Evolutionary conservation across 768 basidiomycete genomes (phyloP), one percentile per base, ranked within the genome.

Genomic region (Solioccasus polychromus): DNA sequence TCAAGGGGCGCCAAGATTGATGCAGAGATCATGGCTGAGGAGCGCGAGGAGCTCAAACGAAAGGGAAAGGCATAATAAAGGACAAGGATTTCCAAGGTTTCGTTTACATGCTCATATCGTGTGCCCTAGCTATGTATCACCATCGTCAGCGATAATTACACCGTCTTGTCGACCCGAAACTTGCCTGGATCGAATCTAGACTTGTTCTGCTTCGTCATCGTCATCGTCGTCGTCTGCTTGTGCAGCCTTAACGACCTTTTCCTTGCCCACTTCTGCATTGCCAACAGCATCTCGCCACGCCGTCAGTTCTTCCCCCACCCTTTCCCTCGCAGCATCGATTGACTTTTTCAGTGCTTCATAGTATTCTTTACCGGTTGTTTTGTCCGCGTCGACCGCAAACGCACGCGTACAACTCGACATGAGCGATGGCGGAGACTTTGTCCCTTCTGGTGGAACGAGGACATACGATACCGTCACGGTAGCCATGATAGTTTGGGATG

Each of bases 281-380:
- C 86, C 84, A 5, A 88, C 80, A 6, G 75, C 74, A 63, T 90
- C 86, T 55, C 83, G 75, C 88, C 86, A 89, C 5, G 62, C 73
- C 0, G 88, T 89, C 62, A 90, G 61, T 52, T 88, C 83, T 35
- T 79, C 72, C 9, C 88, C 88, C 4, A 86, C 53, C 23, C 71
- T 68, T 34, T 68, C 70, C 50, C 71, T 79, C 23, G 83, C 83
- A 28, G 70, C 65, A 26, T 66, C 67, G 39, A 89, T 69, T 17
- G 79, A 69, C 5, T 54, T 63, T 48, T 72, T 69, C 31, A 89
- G 62, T 2, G 63, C 68, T 1, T 63, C 59, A 46, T 87, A 88
- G 57, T 82, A 84, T 25, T 47, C 52, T 12, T 35, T 10, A 1
- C 12, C 8, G 3, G 41, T 23, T 9, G 39, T 54, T 30, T 58